Conservation (phyloP, 1,284 basidiomycete genomes). For the Pyrrhoderma lamaoense region DNA sequence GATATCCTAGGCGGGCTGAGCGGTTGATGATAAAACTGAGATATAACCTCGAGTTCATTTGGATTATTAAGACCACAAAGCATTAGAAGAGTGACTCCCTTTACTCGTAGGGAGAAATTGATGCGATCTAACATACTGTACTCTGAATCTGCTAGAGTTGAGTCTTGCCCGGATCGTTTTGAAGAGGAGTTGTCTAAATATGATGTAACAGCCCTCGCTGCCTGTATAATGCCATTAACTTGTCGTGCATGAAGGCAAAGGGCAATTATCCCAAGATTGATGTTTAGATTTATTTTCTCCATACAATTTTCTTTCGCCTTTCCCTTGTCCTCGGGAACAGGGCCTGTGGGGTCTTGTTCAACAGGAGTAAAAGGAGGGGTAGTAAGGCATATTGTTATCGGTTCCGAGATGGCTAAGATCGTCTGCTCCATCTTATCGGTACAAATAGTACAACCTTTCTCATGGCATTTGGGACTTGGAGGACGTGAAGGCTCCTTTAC, state of each 20-base stretch:
- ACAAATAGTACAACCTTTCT: slow-evolving; percentile 11
- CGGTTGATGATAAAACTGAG: slow-evolving; percentile 49
- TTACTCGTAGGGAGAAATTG: slow-evolving; percentile 27
- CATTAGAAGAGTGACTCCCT: no score
- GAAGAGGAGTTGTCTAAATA: background rate
- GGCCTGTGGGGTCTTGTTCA: slow-evolving; percentile 9
- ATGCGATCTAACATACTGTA: slow-evolving; percentile 29
- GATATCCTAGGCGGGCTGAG: slow-evolving; percentile 44
- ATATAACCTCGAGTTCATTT: slow-evolving; percentile 22
- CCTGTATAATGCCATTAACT: slow-evolving; percentile 38
- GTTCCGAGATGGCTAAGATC: slow-evolving; percentile 49
- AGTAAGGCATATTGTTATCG: slow-evolving; percentile 47
- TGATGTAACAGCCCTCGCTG: slow-evolving; percentile 31
- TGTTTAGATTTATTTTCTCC: slow-evolving; percentile 25
- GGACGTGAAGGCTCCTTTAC: slow-evolving; percentile 1
- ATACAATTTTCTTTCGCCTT: background rate
- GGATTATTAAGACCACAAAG: background rate
- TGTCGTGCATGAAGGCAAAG: slow-evolving; percentile 47
- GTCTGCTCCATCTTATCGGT: slow-evolving; percentile 1
- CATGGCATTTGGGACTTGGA: slow-evolving; percentile 3
- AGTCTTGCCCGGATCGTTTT: background rate
- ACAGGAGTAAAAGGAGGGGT: slow-evolving; percentile 27
- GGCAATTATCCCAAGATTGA: slow-evolving; percentile 44
- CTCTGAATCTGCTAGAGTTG: slow-evolving; percentile 7
- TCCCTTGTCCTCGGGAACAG: slow-evolving; percentile 19